Percentiles rank a stretch among this genome's conserved stretches.
phyloP scores from a whole-genome alignment of 441 rosid genomes.

The Brassica hybrid region DNA sequence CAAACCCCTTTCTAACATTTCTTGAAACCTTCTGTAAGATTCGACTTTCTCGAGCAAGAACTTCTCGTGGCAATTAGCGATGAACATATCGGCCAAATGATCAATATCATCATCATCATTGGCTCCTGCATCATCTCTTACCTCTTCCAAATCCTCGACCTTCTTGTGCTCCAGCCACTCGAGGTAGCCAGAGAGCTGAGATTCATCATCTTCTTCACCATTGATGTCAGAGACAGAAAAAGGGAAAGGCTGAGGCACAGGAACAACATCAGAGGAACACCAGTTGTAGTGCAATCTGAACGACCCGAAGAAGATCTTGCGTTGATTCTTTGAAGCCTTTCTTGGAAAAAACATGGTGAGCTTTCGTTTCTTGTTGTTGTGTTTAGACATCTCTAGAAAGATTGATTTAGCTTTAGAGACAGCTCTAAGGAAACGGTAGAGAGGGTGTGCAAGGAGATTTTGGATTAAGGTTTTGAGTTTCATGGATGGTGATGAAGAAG shows the following conservation, averaged over 20 bases:
- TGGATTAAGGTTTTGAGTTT: constrained; percentile 67
- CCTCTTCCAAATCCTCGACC: constrained; percentile 20
- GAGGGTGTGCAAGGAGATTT: constrained; percentile 57
- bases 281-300: constrained; percentile 89
- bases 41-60: constrained; percentile 89
- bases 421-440: constrained; percentile 59
- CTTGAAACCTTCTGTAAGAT: constrained; percentile 84
- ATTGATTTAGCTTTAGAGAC: constrained; percentile 69
- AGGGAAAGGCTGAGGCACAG: constrained; percentile 46
- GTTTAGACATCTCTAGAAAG: constrained; percentile 48
- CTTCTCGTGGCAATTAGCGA: constrained; percentile 79
- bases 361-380: constrained; percentile 45
- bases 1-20: constrained; percentile 85
- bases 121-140: constrained; percentile 7
- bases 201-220: constrained; percentile 42
- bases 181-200: constrained; percentile 77
- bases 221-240: constrained; percentile 45
- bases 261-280: constrained; percentile 80
- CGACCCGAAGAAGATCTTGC: constrained; percentile 72
- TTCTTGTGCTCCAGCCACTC: constrained; percentile 77
- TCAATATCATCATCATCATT: constrained; percentile 56
- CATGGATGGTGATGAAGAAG: constrained; percentile 51
- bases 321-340: constrained; percentile 47
- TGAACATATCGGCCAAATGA: constrained; percentile 78
- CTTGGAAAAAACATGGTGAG: constrained; percentile 43